Base-by-base conservation (phyloP, 805 yeast species). In the Wickerhamiella kurtzmanii region DNA sequence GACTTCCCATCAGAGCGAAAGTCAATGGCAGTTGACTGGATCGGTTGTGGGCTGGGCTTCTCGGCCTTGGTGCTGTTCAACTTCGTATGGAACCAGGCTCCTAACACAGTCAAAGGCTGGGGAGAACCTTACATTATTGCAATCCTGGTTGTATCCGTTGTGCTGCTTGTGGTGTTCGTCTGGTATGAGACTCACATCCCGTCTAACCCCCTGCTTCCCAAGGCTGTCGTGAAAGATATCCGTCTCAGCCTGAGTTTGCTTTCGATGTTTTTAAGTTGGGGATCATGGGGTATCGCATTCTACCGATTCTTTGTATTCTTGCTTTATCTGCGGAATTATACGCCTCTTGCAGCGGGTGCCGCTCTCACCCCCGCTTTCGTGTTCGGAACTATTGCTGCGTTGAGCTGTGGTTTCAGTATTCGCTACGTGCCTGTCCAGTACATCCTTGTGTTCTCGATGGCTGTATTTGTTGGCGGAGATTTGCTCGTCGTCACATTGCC, bases 71-170 rank as follows among this genome's bases (percentile, higher is more conserved):
- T 82, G 2, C 56, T 82, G 32, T 67, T 82, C 58, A 80, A 79
- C 54, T 77, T 82, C 57, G 76, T 77, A 1, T 76, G 85, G 77
- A 82, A 79, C 56, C 87, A 82, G 57, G 88, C 82, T 2, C 84
- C 89, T 0, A 69, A 73, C 3, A 79, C 66, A 4, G 9, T 11
- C 9, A 18, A 15, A n/a, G 85, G 88, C 16, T 82, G 89, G 89
- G 55, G 61, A 11, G 59, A 57, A 1, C 71, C 79, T 0, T 81
- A 81, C 52, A 72, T 79, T 35, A 65, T 81, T 0, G 35, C 64
- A 0, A 48, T 74, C 5, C 87, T 86, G 3, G 73, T 81, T 3
- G 48, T 65, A 5, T 86, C 86, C 0, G 61, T 82, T 38, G 68
- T 81, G 2, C 56, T 81, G 32, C 66, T 82, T 56, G 55, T 19